Conservation (phyloP, 2,329 filamentous ascomycete species). For the Diplodia sapinea region DNA sequence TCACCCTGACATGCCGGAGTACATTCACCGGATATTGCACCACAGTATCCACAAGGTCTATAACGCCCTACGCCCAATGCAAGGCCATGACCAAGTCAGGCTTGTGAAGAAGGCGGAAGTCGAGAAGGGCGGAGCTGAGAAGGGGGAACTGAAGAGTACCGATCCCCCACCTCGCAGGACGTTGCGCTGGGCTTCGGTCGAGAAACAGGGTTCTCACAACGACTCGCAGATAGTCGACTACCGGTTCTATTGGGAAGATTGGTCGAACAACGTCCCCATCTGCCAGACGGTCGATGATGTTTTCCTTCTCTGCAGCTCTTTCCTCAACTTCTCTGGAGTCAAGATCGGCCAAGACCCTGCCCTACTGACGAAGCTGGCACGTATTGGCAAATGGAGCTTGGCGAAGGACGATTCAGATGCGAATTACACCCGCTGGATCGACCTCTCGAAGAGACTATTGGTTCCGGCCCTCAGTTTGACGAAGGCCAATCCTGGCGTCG, state of each 20-base stretch:
- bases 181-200: constrained; percentile 81
- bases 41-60: constrained; percentile 82
- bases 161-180: constrained; percentile 53
- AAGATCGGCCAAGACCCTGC: constrained; percentile 85
- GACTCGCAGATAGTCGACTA: constrained; percentile 70
- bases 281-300: constrained; percentile 92
- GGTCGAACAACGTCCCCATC: constrained; percentile 89
- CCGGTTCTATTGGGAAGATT: constrained; percentile 96
- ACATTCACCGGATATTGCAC: constrained; percentile 83
- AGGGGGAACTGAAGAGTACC: constrained; percentile 43
- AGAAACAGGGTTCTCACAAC: constrained; percentile 62
- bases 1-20: constrained; percentile 79
- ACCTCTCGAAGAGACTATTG: constrained; percentile 81
- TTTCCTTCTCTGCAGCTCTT: constrained; percentile 81
- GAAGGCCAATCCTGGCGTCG: constrained; percentile 79
- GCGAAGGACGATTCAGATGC: constrained; percentile 69
- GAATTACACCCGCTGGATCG: constrained; percentile 81
- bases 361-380: constrained; percentile 80
- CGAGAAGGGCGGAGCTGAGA: constrained; percentile 71
- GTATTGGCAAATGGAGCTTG: constrained; percentile 80
- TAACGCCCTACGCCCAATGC: constrained; percentile 56
- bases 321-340: constrained; percentile 84
- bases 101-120: constrained; percentile 55
- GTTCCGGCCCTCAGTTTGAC: constrained; percentile 87
- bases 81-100: constrained; percentile 47